A percentile compares a stretch with the other conserved stretches of the same genome.
phyloP scores from a whole-genome alignment of 106 monocot genomes.

The Amphibolis antarctica region DNA sequence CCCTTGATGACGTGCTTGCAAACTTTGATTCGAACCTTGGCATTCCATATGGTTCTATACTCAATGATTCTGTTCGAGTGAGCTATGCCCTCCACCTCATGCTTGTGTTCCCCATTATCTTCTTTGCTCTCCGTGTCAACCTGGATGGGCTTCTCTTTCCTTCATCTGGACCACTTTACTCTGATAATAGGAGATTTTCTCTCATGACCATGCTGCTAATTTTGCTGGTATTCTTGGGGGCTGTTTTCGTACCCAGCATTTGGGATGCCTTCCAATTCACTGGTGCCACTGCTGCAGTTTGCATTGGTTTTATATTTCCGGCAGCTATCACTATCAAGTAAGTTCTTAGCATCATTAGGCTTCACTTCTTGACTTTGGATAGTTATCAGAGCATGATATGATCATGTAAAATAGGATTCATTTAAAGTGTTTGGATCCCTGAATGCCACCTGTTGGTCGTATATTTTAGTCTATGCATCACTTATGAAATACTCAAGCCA shows the following conservation, averaged over 20 bases:
- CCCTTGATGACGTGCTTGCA: slow-evolving; percentile 83
- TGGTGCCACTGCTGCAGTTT: slow-evolving; percentile 89
- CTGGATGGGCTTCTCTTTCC: slow-evolving; percentile 81
- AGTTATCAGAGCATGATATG: no score
- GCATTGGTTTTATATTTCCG: slow-evolving; percentile 86
- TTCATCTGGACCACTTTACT: slow-evolving; percentile 28
- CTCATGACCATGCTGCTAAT: slow-evolving; percentile 35
- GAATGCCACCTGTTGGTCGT: no score
- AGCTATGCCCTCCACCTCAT: slow-evolving; percentile 81
- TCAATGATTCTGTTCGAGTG: slow-evolving; percentile 63
- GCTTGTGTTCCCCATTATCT: slow-evolving; percentile 92
- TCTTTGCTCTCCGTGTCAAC: slow-evolving; percentile 73
- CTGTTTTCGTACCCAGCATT: slow-evolving; percentile 83
- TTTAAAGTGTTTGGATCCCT: no score
- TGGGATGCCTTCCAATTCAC: slow-evolving; percentile 98
- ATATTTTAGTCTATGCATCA: no score
- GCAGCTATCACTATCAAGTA: slow-evolving; percentile 73
- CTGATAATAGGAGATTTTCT: slow-evolving; percentile 52
- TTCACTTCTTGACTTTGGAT: not conserved
- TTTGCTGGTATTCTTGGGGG: slow-evolving; percentile 41
- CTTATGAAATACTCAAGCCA: no score
- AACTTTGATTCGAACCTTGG: slow-evolving; percentile 85
- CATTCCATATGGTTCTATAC: slow-evolving; percentile 54
- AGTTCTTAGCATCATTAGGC: not conserved
- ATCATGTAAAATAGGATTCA: no score